phyloP scores from a whole-genome alignment of 306 rosid species.

The Astragalus membranaceus region DNA sequence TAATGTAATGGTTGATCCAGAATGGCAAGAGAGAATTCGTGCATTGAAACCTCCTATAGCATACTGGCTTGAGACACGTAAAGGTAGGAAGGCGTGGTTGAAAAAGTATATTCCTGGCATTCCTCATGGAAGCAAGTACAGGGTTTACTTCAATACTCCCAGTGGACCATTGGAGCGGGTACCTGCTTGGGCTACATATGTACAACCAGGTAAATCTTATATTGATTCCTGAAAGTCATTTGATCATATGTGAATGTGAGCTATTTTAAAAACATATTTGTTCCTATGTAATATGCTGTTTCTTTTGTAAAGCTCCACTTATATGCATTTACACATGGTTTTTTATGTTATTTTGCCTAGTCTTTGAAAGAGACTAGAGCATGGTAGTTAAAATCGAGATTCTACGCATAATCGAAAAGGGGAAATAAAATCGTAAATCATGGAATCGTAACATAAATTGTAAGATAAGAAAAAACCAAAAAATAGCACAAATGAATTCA shows the following conservation, averaged over 20 bases:
- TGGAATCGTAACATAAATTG: too few species aligned
- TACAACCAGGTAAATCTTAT: conserved; percentile 68
- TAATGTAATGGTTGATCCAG: conserved; percentile 63
- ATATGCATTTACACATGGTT: too few species aligned
- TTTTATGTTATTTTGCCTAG: too few species aligned
- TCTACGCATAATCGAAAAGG: too few species aligned
- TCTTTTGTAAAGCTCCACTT: background rate
- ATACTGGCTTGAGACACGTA: conserved; percentile 91
- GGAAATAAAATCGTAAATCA: too few species aligned
- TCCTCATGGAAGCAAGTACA: conserved; percentile 93
- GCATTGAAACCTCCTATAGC: conserved; percentile 66
- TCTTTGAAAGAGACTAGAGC: too few species aligned
- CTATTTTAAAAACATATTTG: background rate
- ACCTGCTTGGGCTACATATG: conserved; percentile 99
- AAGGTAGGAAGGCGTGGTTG: conserved; percentile 94
- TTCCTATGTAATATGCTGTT: background rate
- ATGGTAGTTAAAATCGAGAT: too few species aligned
- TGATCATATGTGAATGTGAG: background rate
- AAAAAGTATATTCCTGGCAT: conserved; percentile 73
- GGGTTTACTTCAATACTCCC: conserved; percentile 94
- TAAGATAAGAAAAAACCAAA: too few species aligned
- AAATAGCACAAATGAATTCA: too few species aligned
- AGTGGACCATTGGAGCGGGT: conserved; percentile 84
- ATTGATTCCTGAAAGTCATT: conserved; percentile 13
- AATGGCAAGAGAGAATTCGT: conserved; percentile 50